Evolutionary conservation across 2,329 filamentous ascomycete species (phyloP).

Genomic region (Calonectria ilicicola): DNA sequence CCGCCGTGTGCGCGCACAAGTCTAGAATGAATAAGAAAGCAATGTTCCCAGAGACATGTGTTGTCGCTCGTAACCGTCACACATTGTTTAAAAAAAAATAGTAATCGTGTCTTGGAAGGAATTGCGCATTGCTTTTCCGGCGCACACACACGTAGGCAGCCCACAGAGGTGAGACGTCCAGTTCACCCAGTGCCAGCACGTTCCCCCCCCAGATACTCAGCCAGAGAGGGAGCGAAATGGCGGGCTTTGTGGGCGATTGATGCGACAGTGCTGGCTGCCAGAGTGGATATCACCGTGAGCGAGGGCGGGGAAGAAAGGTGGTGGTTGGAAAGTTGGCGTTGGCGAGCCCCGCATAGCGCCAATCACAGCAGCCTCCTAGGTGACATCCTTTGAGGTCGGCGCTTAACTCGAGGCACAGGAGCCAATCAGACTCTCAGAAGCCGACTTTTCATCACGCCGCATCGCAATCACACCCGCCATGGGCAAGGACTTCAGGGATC

Average conservation of each 20-base stretch:
- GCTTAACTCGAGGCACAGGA: constrained; percentile 51
- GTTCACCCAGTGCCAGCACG: constrained; percentile 2
- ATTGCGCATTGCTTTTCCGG: constrained; percentile 1
- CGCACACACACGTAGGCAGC: neutral
- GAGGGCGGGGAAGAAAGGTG: constrained; percentile 14
- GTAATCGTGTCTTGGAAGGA: neutral
- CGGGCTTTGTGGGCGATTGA: neutral
- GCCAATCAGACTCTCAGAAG: constrained; percentile 55
- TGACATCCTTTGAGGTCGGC: constrained; percentile 41
- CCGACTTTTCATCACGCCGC: constrained; percentile 31
- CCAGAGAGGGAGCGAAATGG: neutral
- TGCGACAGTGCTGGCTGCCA: neutral
- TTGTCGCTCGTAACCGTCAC: neutral
- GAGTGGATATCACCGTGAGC: neutral
- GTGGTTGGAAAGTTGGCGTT: constrained; percentile 18
- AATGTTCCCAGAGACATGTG: neutral
- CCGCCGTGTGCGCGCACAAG: neutral
- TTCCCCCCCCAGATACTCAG: neutral
- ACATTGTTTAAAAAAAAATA: neutral
- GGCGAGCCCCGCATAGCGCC: constrained; percentile 20
- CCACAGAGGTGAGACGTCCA: neutral
- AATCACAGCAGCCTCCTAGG: constrained; percentile 34
- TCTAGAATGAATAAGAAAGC: neutral
- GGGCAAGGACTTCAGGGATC: constrained; percentile 47
- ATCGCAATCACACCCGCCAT: constrained; percentile 45